Base-by-base conservation (phyloP, 257 asterid genomes). In the Nyctanthes arbortristis region DNA sequence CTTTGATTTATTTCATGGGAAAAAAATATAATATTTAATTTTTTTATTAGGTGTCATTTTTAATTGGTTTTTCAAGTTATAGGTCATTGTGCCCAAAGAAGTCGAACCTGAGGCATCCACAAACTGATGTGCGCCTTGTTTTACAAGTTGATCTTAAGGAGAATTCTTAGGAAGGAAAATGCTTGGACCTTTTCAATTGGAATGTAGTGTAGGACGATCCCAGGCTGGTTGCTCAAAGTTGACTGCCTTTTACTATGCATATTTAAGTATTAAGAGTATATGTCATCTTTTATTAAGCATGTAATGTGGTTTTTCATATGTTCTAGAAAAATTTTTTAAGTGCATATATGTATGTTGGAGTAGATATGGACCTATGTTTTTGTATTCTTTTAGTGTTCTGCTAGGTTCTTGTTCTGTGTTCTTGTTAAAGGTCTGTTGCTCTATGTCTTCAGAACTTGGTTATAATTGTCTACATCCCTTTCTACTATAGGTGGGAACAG, bases 401-500 rank as follows among this genome's bases (percentile, higher is more conserved):
- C 32, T 27, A 14, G 57, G 67, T 32, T n/a, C 33, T 18, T 20
- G 28, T 24, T 49, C 65, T 68, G 30, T 30, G 6, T 61, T 61
- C 22, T 27, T 66, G 64, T 66, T 45, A 60, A 45, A 61, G 20
- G 67, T 29, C 27, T 5, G 10, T 35, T 77, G 65, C 39, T 54
- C 61, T 31, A 22, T 65, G n/a, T 52, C 59, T 52, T 52, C 29
- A 29, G 22, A 22, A 52, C 32, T 22, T 35, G 30, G 20, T 20
- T 39, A 36, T 75, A 67, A 35, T 36, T 59, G 66, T 34, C 11
- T 11, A n/a, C 63, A 36, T 65, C 39, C 30, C 3, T 7, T 63
- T 56, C 54, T 27, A 65, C 65, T 81, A 81, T 84, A 94, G 99
- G 82, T 94, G 99, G 99, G 99, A 91, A 75, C 90, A 91, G 71